These are phyloP conservation scores for Coprinopsis cinerea DNA, from an alignment of 768 basidiomycete species.

Conservation along the genomic window DNA sequence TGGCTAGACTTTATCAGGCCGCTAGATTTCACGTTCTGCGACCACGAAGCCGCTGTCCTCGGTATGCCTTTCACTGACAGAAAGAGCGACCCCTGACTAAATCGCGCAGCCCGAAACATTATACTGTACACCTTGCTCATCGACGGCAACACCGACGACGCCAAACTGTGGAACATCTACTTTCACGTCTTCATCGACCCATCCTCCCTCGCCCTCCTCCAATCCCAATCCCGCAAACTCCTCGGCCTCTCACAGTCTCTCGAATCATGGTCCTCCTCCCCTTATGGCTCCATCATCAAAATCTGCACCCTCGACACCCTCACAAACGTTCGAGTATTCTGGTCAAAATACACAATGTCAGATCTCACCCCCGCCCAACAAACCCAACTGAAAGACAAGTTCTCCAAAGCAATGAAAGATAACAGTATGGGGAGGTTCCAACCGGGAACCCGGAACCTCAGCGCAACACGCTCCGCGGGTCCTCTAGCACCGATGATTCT, in stretches of 20 bases:
- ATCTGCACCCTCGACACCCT: slow-evolving; percentile 36
- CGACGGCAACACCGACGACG: slow-evolving; percentile 23
- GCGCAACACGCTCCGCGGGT: slow-evolving; percentile 30
- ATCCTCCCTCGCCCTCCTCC: slow-evolving; percentile 24
- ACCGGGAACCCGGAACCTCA: neutral
- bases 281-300: slow-evolving; percentile 31
- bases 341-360: slow-evolving; percentile 34
- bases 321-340: too few species aligned
- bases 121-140: slow-evolving; percentile 38
- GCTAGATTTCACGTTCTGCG: slow-evolving; percentile 47
- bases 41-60: slow-evolving; percentile 41
- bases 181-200: slow-evolving; percentile 43
- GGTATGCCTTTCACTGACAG: slow-evolving; percentile 23
- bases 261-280: slow-evolving; percentile 32
- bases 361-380: slow-evolving; percentile 20
- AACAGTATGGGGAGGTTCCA: neutral
- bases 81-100: neutral
- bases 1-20: slow-evolving; percentile 18
- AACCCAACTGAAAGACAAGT: neutral
- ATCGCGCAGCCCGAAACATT: slow-evolving; percentile 38
- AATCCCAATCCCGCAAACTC: slow-evolving; percentile 34
- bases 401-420: neutral
- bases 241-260: slow-evolving; percentile 25
- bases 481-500: slow-evolving; percentile 21
- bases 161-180: slow-evolving; percentile 39